Evolutionary conservation across 371 early-diverging fungal genomes (phyloP), one percentile per base, ranked within the genome.

Genomic region (Mucor racemosus): DNA sequence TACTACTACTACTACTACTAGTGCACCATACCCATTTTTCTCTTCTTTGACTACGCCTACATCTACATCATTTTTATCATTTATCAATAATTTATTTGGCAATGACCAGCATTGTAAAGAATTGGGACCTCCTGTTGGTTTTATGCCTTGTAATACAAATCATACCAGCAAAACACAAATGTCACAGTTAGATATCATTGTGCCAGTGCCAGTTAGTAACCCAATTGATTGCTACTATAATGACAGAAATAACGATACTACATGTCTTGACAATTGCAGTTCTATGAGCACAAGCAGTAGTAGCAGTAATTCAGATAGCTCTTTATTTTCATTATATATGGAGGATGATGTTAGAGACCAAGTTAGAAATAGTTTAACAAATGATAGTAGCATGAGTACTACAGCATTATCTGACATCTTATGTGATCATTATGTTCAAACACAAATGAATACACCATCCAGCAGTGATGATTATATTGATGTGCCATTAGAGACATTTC

Each of bases 381-480:
- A 15, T 44, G 41, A 53, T 33, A 54, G 56, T 41, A 50, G 53
- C 15, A 58, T 55, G 48, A 50, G 62, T 35, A 71, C 72, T 1
- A 54, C 57, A 41, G 68, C 73, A 14, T 61, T 79, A 44, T 80
- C 80, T 11, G 80, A 77, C 44, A 64, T 80, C 7, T 44, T 80
- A 34, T 80, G 80, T 36, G 80, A 80, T 21, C 80, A 77, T 48
- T 80, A 80, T 60, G 73, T 79, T 0, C 77, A 79, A 44, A 69
- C 65, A 17, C 65, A 70, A 39, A 53, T 34, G 14, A 26, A 42
- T 21, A 56, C 64, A 42, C 53, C 59, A 55, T 59, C 38, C n/a
- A 58, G 55, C 66, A 72, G 42, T 60, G 66, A 35, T 68, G 71
- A 66, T 48, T 64, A 61, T 26, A 31, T 38, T 9, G 69, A 73